Evolutionary conservation across 2,329 filamentous ascomycete genomes (phyloP), one percentile per base, ranked within the genome.

Genomic region (Alternaria panax): DNA sequence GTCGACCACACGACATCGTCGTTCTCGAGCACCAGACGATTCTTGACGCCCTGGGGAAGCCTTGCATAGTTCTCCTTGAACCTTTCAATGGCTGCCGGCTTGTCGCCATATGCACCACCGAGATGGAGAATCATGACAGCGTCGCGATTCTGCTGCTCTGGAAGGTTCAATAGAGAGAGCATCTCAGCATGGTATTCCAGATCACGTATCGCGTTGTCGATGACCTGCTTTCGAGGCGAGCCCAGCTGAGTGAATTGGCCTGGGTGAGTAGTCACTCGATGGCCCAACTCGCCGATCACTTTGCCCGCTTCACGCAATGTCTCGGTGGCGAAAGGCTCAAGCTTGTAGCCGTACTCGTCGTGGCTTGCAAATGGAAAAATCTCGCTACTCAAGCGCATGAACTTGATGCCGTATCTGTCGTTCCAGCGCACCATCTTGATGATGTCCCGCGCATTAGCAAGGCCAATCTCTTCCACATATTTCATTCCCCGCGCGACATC

Each of bases 301-400:
- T 82, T 88, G 1, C 94, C 94, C 7, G 87, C 92, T 65, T 93
- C 89, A 2, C 86, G 89, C 9, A 98, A 82, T 0, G 86, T 88
- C 14, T 93, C 89, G 0, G 91, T 87, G 0, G 93, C 94, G 75
- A 97, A 97, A 0, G 91, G 90, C 0, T 88, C 89, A 12, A 98
- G 83, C 67, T 87, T 90, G 77, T 98, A 98, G 0, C 93, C 94
- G 66, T 96, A 90, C 62, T 92, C 90, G 24, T 86, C 85, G 71
- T 98, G 94, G 65, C 92, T 96, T 2, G 94, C 94, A 75, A 97
- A 97, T 0, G 94, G 94, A 65, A 98, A 98, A 91, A 97, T 97
- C 69, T 97, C 94, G 54, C 92, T 96, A 67, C 92, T 96, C 20
- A 98, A 82, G 1, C 94, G 87, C 86, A 98, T 87, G 76, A 98